Base-by-base conservation (phyloP, 108 stramenopile species). In the Epipyxis sp. region DNA sequence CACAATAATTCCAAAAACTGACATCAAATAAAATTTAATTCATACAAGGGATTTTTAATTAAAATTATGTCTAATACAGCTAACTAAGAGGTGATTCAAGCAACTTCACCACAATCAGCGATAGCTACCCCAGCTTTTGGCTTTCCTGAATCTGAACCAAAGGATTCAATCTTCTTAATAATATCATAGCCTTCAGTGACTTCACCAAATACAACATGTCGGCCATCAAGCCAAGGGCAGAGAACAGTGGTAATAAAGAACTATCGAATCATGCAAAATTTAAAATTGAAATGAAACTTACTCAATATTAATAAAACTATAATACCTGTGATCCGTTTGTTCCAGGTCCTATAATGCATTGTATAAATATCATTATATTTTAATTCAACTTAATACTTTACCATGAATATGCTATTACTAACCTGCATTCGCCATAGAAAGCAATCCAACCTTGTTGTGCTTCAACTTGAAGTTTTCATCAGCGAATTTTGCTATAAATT, bases 391-490 rank as follows among this genome's bases (percentile, higher is more conserved):
- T n/a, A n/a, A n/a, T n/a, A n/a, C n/a, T n/a, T n/a, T 94, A 84
- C 92, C 84, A 35, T 78, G 77, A n/a, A n/a, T n/a, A n/a, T n/a
- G n/a, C n/a, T n/a, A n/a, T n/a, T n/a, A n/a, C n/a, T n/a, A n/a
- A 1, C 98, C 98, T 0, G 94, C 85, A 87, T 99, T 99, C 44
- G 98, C 98, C 97, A 97, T 98, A 50, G 91, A 88, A 39, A 99
- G 85, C 74, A 97, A 72, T 77, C 90, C 93, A 2, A 82, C 67
- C 80, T 94, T 86, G 78, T 90, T 89, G 86, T 93, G 94, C 78
- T 90, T 94, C n/a, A 99, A 86, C 59, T 84, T 74, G 86, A 97
- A 97, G 78, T 97, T 86, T 42, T 86, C 86, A 43, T 86, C 86
- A 39, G 82, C 69, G 72, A 86, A 86, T 34, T 81, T 29, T 25